These are phyloP conservation scores for Podila epicladia DNA, from an alignment of 192 early-diverging fungal genomes.

Conservation along the genomic window DNA sequence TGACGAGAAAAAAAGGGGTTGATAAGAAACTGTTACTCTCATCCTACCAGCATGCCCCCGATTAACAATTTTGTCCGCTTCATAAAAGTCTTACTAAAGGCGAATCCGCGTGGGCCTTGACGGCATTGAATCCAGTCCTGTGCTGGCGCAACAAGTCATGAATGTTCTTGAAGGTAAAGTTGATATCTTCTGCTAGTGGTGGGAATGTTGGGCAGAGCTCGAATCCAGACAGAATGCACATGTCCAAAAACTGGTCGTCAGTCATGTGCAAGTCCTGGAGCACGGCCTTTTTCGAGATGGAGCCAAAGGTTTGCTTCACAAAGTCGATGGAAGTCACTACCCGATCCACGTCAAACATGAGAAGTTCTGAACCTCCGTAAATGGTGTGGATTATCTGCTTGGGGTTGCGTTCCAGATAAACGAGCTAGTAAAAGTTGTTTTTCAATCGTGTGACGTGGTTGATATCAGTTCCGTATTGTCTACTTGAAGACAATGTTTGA, in stretches of 20 bases:
- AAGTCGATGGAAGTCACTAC: conserved; percentile 75
- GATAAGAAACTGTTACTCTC: neutral
- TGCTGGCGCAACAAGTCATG: conserved; percentile 73
- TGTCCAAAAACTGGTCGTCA: conserved; percentile 79
- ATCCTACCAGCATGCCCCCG: neutral
- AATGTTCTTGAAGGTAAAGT: conserved; percentile 76
- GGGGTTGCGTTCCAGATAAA: conserved; percentile 76
- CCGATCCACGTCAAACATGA: conserved; percentile 82
- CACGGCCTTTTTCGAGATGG: conserved; percentile 70
- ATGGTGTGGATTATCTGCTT: conserved; percentile 75
- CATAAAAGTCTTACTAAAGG: conserved; percentile 16
- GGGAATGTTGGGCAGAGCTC: conserved; percentile 81
- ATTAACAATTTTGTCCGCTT: neutral
- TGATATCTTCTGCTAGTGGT: conserved; percentile 60
- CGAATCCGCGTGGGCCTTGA: conserved; percentile 69
- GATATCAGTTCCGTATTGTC: neutral
- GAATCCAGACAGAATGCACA: conserved; percentile 83
- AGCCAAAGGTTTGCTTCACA: conserved; percentile 69
- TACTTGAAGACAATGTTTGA: neutral
- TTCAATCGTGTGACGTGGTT: neutral
- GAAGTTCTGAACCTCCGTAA: conserved; percentile 74
- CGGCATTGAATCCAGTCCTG: conserved; percentile 77
- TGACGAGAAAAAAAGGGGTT: too few relatives aligned
- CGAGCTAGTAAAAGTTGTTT: conserved; percentile 54
- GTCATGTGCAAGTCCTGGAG: conserved; percentile 66